Evolutionary conservation across 441 rosid species (phyloP), one percentile per base, ranked within the genome.

Genomic region (Caryocar brasiliense): DNA sequence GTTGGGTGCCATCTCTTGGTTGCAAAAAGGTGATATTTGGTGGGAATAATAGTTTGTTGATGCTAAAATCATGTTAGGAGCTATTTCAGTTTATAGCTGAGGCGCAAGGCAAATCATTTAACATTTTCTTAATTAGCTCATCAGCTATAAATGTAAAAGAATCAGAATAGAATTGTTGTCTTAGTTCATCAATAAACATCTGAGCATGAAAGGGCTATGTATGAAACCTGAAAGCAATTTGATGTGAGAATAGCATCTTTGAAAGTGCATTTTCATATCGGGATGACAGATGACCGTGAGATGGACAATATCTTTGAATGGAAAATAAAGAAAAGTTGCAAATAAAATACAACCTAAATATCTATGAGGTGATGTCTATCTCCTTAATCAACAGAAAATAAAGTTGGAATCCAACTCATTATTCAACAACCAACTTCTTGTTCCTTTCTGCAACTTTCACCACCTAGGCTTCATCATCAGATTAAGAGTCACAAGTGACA

Each of bases 321-420:
- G 57, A 34, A 49, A 54, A 14, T 33, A 10, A 47, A 12, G 10
- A 43, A 25, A 12, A 25, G 36, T 11, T 15, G 64, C 24, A 12
- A 41, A 41, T 12, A 14, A 27, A 46, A 11, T 19, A 39, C 15
- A 10, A 23, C 19, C 1, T 28, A 42, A 56, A 68, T 28, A 46
- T 8, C 33, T 20, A 47, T 25, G 50, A 23, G 56, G 44, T 59
- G 79, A 74, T 44, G 48, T 77, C 82, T 56, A 56, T 77, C 67
- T 72, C 78, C 75, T 46, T 65, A 45, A 60, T 71, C 77, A 75
- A 76, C 73, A 61, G n/a, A n/a, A 46, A 56, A 47, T 38, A 63
- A 73, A 71, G 76, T 70, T 77, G 89, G 71, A 61, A 46, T 79
- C 76, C 85, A 70, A 61, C 75, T 71, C 83, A 79, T 69, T 66